phyloP scores from a whole-genome alignment of 371 early-diverging fungal species.

The Rhizopus microsporus region DNA sequence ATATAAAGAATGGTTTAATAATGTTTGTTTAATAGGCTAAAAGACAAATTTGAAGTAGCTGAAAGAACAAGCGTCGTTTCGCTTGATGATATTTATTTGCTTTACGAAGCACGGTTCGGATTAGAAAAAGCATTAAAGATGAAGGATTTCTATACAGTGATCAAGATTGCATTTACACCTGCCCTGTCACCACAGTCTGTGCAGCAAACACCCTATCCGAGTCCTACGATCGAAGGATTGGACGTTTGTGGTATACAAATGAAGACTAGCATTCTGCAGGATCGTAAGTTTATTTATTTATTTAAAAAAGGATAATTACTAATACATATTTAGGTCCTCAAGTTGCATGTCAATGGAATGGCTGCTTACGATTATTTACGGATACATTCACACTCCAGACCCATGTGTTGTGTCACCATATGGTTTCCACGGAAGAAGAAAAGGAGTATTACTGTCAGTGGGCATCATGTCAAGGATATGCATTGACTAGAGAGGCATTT shows the following conservation, averaged over 20 bases:
- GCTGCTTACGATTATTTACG: conserved; percentile 46
- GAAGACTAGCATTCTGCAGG: conserved; percentile 35
- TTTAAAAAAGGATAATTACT: neutral
- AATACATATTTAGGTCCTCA: conserved; percentile 17
- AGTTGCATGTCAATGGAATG: conserved; percentile 52
- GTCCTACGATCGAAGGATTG: conserved; percentile 33
- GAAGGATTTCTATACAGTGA: conserved; percentile 44
- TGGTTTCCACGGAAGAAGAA: neutral
- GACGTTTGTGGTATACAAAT: conserved; percentile 35
- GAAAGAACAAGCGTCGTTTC: conserved; percentile 38
- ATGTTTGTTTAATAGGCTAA: conserved; percentile 29
- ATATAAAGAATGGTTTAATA: neutral
- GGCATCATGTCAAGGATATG: neutral
- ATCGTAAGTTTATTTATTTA: conserved; percentile 25
- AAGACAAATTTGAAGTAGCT: conserved; percentile 50
- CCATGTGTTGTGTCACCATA: conserved; percentile 52
- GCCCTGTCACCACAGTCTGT: conserved; percentile 6
- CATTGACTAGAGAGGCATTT: conserved; percentile 11
- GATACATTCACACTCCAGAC: conserved; percentile 49
- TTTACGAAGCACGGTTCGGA: conserved; percentile 50
- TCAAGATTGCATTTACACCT: conserved; percentile 45
- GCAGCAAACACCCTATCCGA: conserved; percentile 7
- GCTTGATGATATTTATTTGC: conserved; percentile 45
- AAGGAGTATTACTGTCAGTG: conserved; percentile 1
- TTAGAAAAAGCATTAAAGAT: conserved; percentile 47